Percentiles rank a stretch among this genome's conserved stretches.
Conservation (phyloP, 352 stramenopile genomes). For the Phytopythium ostracodes region DNA sequence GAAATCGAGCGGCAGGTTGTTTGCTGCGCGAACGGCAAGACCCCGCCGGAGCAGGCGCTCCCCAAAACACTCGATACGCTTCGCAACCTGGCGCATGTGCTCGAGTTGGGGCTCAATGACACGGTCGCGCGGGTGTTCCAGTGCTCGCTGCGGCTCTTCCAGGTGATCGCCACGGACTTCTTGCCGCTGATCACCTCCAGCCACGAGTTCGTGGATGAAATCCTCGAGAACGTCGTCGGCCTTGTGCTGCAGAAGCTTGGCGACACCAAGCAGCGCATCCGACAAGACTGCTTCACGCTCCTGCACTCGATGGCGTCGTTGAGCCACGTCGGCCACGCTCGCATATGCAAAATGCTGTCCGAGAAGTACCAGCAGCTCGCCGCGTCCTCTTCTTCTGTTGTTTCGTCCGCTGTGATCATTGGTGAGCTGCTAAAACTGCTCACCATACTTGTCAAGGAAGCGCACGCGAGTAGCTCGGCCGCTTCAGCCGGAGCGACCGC, state of each 20-base stretch:
- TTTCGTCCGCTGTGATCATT: constrained; percentile 45
- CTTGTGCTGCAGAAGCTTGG: constrained; percentile 71
- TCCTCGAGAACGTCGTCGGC: constrained; percentile 51
- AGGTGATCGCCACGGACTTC: constrained; percentile 70
- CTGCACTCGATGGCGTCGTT: constrained; percentile 59
- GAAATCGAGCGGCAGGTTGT: constrained; percentile 70
- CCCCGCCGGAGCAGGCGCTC: constrained; percentile 35
- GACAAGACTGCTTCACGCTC: constrained; percentile 66
- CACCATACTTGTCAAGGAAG: constrained; percentile 49
- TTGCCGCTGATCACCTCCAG: constrained; percentile 43
- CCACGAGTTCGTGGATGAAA: constrained; percentile 50
- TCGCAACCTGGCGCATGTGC: constrained; percentile 43
- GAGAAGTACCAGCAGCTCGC: constrained; percentile 51
- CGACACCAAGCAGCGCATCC: constrained; percentile 72
- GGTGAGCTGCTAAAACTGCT: constrained; percentile 68
- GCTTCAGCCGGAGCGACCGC: neutral
- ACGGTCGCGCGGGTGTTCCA: constrained; percentile 78
- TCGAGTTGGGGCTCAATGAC: constrained; percentile 71
- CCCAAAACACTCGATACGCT: constrained; percentile 58
- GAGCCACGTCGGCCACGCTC: constrained; percentile 48
- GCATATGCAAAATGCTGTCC: constrained; percentile 59
- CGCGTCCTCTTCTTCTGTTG: constrained; percentile 20
- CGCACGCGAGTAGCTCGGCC: neutral
- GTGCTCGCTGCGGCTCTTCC: constrained; percentile 65
- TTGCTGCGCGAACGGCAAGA: constrained; percentile 42